Base-by-base conservation (phyloP, 352 stramenopile genomes). In the Pythium coloratum region DNA sequence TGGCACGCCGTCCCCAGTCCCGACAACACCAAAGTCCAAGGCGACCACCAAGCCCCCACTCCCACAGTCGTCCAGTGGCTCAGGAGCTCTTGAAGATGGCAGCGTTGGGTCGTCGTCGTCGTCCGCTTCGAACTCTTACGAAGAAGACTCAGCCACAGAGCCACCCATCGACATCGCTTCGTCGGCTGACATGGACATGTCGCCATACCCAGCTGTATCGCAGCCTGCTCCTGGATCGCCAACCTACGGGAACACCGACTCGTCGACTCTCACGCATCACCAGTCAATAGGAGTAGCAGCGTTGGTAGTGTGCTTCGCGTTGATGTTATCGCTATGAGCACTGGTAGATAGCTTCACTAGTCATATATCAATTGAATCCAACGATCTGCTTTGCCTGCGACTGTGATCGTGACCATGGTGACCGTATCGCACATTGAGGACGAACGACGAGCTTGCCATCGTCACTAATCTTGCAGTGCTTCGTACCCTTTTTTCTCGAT, bases 11-110 rank as follows among this genome's bases (percentile, higher is more conserved):
- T 50, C 55, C 14, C 63, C 63, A 1, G 8, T n/a, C 1, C 55
- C 63, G 9, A 64, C 63, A 9, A 64, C 55, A 12, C 32, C 56
- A 40, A 70, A 64, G 38, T 55, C 51, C 1, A 51, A 42, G 20
- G n/a, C 62, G 0, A 54, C 62, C 8, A 53, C 47, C 10, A n/a
- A 30, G 20, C 20, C 55, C 2, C 34, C 62, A 2, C 49, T 56
- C 3, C 3, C 49, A 38, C 32, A 9, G 5, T 33, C 47, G 2
- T 38, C 49, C 14, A 20, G 49, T 36, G 49, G 49, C 10, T 20
- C 28, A 3, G 24, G 10, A 8, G 49, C 49, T 38, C n/a, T 56
- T 36, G 49, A 20, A 38, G 49, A 55, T 28, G 59, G 18, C 26
- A 50, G 33, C 18, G 42, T 40, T n/a, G 55, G 34, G 3, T 61